Evolutionary conservation across 2,329 filamentous ascomycete species (phyloP), one percentile per base, ranked within the genome.

Genomic region (Fusarium virguliforme): DNA sequence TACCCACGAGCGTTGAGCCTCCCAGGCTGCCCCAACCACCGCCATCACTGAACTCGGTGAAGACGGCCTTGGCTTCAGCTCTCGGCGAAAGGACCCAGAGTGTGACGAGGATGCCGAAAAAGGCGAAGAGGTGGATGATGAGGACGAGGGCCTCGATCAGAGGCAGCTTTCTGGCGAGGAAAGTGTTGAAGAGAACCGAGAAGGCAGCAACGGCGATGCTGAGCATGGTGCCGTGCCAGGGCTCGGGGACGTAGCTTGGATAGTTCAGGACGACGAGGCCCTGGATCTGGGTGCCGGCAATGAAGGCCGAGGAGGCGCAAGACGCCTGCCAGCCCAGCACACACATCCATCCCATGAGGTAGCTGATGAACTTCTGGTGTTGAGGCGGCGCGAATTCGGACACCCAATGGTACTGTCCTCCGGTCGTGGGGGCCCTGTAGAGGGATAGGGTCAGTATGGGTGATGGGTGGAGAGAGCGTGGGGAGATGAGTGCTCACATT

Each of bases 361-460:
- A 90, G 65, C 85, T 88, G 2, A 89, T 78, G 37, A 85, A 83
- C 62, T 85, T 87, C 69, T 89, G 86, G 57, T 83, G 81, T 46
- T 78, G 76, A 0, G 76, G 78, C 0, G 86, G 84, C 1, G 85
- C 83, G 65, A 88, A 87, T 56, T 87, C 85, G 1, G 83, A 87
- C 1, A 88, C 86, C 86, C 86, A 89, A 69, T 88, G 86, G 67
- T 89, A 89, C 70, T 89, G 87, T 2, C 88, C 88, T 24, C 87
- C 87, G 7, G 84, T 83, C 0, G 86, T 89, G 0, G 87, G 87
- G 3, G 86, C 86, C 72, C 72, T 74, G 15, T 0, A 35, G 10
- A n/a, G n/a, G 12, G 1, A 24, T 51, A 3, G 30, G 1, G 58
- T 69, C 1, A 74, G 41, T 10, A 12, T 40, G n/a, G 7, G 4